Percentiles rank a stretch among this genome's conserved stretches.
Evolutionary conservation across 2,329 filamentous ascomycete species (phyloP).

Genomic region (Claviceps digitariae): DNA sequence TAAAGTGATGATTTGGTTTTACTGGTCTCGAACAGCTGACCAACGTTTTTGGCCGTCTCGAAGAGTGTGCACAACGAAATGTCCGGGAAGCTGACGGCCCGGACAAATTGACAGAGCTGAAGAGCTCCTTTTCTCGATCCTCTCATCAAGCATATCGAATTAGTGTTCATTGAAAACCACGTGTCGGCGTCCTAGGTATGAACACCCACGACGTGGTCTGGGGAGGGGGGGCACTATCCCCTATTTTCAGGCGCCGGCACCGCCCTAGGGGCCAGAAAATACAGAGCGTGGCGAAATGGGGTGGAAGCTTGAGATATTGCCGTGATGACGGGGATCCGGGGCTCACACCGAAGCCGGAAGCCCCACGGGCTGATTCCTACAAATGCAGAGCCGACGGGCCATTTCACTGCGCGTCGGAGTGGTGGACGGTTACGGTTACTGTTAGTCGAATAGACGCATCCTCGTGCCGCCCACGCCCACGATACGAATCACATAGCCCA

Average conservation of each 20-base stretch:
- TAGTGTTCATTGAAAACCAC: background rate
- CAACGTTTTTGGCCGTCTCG: background rate
- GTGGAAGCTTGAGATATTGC: background rate
- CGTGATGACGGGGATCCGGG: background rate
- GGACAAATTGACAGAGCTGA: background rate
- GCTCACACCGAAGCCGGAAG: background rate
- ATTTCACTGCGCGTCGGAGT: background rate
- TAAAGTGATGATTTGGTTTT: slow-evolving; percentile 32
- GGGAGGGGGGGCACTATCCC: too few species aligned
- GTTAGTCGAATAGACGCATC: background rate
- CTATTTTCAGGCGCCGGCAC: background rate
- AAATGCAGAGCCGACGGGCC: background rate
- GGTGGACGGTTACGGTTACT: background rate
- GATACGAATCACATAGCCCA: background rate
- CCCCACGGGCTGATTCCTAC: background rate
- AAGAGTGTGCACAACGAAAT: background rate
- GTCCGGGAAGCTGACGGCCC: background rate
- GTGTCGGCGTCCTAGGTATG: background rate
- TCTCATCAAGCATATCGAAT: background rate
- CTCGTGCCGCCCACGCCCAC: background rate
- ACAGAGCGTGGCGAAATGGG: background rate
- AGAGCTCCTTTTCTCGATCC: background rate
- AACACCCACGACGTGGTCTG: too few species aligned
- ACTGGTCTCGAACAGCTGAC: background rate
- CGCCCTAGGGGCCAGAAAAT: background rate